Conservation (phyloP, 306 rosid genomes). For the Benincasa hispida region DNA sequence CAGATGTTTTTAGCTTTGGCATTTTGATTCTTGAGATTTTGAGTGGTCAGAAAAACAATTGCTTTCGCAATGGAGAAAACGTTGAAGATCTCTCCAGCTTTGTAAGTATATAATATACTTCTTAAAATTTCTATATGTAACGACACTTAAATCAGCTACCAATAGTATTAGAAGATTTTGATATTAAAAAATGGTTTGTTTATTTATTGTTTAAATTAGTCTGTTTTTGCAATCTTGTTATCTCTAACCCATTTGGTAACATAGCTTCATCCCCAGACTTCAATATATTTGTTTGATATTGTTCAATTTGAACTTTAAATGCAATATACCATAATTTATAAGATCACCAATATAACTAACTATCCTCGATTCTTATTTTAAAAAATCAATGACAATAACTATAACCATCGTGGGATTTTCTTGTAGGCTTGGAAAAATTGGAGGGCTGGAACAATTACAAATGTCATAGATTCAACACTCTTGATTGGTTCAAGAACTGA, state of each 20-base stretch:
- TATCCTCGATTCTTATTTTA: too few species aligned
- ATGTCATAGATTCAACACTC: not conserved
- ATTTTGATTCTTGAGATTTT: slow-evolving; percentile 32
- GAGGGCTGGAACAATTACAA: not conserved
- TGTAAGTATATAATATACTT: not conserved
- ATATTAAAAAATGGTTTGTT: too few species aligned
- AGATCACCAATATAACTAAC: too few species aligned
- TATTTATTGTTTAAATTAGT: too few species aligned
- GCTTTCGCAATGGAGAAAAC: not conserved
- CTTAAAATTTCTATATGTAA: not conserved
- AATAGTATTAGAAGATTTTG: not conserved
- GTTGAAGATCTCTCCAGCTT: not conserved
- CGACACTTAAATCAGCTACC: not conserved
- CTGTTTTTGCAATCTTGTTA: too few species aligned
- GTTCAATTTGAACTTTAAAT: too few species aligned
- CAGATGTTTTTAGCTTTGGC: slow-evolving; percentile 40
- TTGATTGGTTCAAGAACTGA: not conserved
- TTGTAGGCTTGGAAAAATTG: not conserved
- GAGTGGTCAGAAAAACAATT: slow-evolving; percentile 7
- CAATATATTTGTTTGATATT: too few species aligned
- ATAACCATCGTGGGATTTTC: not conserved
- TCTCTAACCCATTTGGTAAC: too few species aligned
- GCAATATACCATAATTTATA: too few species aligned
- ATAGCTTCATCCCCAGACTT: too few species aligned
- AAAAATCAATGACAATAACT: too few species aligned